Percentiles rank a stretch among this genome's conserved stretches.
Conservation (phyloP, 139 green algal species). For the Micractinium conductrix region DNA sequence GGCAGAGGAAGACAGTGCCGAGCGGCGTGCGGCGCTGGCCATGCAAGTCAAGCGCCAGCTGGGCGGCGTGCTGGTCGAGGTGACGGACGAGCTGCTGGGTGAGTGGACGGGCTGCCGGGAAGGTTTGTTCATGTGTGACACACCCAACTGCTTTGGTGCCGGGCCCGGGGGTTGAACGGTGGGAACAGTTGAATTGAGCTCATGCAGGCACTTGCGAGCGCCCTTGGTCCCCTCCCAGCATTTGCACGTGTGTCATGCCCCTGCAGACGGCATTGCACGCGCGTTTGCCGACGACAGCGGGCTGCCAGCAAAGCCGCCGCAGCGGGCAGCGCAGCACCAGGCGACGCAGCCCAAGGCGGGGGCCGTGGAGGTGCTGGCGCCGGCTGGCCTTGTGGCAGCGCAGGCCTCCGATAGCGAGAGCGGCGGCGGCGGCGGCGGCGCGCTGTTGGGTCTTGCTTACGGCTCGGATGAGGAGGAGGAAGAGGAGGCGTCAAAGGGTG, state of each 20-base stretch:
- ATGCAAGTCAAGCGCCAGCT: slow-evolving; percentile 59
- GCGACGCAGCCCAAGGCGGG: slow-evolving; percentile 2
- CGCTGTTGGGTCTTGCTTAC: slow-evolving; percentile 46
- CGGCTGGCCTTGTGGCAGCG: neutral
- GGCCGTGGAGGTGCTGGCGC: slow-evolving; percentile 39
- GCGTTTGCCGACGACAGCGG: too few relatives aligned
- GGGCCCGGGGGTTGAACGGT: too few relatives aligned
- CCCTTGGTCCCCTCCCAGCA: neutral
- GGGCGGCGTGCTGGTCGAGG: slow-evolving; percentile 64
- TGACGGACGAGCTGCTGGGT: slow-evolving; percentile 72
- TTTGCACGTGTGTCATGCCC: too few relatives aligned
- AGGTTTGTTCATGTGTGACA: neutral
- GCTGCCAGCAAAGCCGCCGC: neutral
- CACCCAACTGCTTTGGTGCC: too few relatives aligned
- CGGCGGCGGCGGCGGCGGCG: slow-evolving; percentile 11
- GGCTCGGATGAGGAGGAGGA: slow-evolving; percentile 53
- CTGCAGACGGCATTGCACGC: slow-evolving; percentile 55
- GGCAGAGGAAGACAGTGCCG: slow-evolving; percentile 8
- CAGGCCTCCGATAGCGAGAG: slow-evolving; percentile 3
- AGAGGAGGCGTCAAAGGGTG: neutral
- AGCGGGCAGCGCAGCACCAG: neutral
- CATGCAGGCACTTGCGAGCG: too few relatives aligned
- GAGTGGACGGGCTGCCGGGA: slow-evolving; percentile 15
- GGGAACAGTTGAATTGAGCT: too few relatives aligned
- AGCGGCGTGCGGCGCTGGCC: slow-evolving; percentile 34